Base-by-base conservation (phyloP, 306 rosid genomes). In the Delonix regia region DNA sequence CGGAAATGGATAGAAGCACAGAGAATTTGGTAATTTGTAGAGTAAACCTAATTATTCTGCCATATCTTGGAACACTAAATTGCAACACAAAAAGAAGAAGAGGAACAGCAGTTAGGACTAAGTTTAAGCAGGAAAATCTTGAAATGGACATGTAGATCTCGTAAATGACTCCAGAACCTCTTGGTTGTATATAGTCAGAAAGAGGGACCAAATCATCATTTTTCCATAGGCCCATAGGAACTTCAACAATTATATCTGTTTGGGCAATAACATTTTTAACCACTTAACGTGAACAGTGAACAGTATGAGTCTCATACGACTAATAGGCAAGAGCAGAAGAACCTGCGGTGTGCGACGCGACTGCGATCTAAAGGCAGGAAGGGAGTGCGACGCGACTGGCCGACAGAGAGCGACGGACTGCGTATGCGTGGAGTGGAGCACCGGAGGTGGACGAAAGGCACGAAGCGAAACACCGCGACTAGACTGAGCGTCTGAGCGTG, bases 41-140 rank as follows among this genome's bases (percentile, higher is more conserved):
- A 4, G 5, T 51, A 51, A 51, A 51, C n/a, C 24, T 6, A 18
- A 18, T 15, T 6, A 6, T 18, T 51, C 9, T 51, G 24, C 24
- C 57, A 51, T 16, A 51, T 51, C 57, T 51, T 51, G 10, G 57
- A 51, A 51, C n/a, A 51, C 9, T 51, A n/a, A 51, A 49, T 49
- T 18, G 22, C 22, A 49, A 8, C 56, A 49, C 4, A 16, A 22
- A 49, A 1, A 49, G 18, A 49, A 16, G n/a, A n/a, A 49, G 5
- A 51, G 57, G 57, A 79, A 55, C 28, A 44, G 51, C n/a, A 70
- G 38, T 49, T 9, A 65, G 19, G 55, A 45, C 52, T 22, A 33
- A 74, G 45, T 55, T 72, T 56, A 64, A 13, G 45, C 18, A 55
- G 57, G 57, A 71, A 69, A 15, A 68, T 55, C 60, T n/a, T 9